These are phyloP conservation scores for Tubosaeta sp. DNA, from an alignment of 768 basidiomycete species.

Conservation along the genomic window DNA sequence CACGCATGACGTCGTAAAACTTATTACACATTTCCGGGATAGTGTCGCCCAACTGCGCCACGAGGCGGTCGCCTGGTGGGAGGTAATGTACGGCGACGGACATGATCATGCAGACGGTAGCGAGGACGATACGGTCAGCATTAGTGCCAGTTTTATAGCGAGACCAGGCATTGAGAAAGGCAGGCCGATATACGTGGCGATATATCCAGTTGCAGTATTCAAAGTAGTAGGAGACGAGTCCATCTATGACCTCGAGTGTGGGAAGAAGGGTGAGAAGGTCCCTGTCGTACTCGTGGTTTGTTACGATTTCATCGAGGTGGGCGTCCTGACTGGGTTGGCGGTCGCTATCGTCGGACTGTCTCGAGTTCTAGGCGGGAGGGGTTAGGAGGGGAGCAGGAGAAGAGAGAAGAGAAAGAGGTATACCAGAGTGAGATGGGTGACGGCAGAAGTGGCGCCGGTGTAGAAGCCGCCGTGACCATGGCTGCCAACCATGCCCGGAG, in stretches of 20 bases:
- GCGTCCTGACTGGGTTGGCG: slow-evolving; percentile 51
- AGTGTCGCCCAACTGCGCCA: slow-evolving; percentile 47
- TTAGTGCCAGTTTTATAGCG: slow-evolving; percentile 65
- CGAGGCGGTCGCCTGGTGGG: slow-evolving; percentile 57
- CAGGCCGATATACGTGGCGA: slow-evolving; percentile 63
- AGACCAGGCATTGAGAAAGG: slow-evolving; percentile 64
- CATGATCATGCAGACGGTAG: slow-evolving; percentile 72
- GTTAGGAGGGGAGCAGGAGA: slow-evolving; percentile 15
- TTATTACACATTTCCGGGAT: slow-evolving; percentile 59
- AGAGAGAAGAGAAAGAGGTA: slow-evolving; percentile 12
- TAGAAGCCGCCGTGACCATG: slow-evolving; percentile 68
- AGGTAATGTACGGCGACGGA: slow-evolving; percentile 71
- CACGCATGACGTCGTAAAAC: slow-evolving; percentile 67
- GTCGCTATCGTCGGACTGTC: slow-evolving; percentile 49
- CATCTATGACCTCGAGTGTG: slow-evolving; percentile 62
- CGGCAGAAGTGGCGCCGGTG: slow-evolving; percentile 74
- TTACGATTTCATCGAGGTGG: slow-evolving; percentile 36
- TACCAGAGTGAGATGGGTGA: slow-evolving; percentile 64
- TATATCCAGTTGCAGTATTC: slow-evolving; percentile 89
- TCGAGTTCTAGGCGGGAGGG: slow-evolving; percentile 32
- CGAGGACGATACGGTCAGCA: slow-evolving; percentile 64
- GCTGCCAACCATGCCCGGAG: slow-evolving; percentile 64
- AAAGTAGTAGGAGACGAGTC: slow-evolving; percentile 72
- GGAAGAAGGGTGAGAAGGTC: slow-evolving; percentile 70
- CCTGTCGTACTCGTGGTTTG: slow-evolving; percentile 57